Base-by-base conservation (phyloP, 2,329 filamentous ascomycete species). In the Pyrenophora tritici-repentis region DNA sequence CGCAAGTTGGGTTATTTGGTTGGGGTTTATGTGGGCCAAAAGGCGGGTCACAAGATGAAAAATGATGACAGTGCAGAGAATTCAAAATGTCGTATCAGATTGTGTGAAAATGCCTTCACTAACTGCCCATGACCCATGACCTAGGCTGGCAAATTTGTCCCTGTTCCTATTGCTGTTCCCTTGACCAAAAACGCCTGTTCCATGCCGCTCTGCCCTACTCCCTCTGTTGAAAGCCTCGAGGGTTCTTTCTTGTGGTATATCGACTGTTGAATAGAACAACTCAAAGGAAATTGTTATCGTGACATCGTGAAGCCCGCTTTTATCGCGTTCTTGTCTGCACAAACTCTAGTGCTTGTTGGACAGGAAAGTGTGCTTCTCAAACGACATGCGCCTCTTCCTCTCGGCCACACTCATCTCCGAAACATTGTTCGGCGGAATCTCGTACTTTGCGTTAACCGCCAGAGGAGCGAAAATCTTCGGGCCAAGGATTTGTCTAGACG, bases 391-490 rank as follows among this genome's bases (percentile, higher is more conserved):
- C 52, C 52, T 51, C 43, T 53, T 52, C 37, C 61, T 58, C 43
- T 62, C 61, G 16, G 50, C 56, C 31, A 53, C 57, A 14, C 48
- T 66, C 60, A 67, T 58, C 51, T 63, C 59, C 58, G 53, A 49
- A 42, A 55, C 37, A 53, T 56, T 51, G 49, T 51, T 47, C 51
- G 65, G 55, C 35, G 66, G 63, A 58, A 62, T 53, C 51, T 56
- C 47, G 59, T 65, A 62, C 61, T 68, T 68, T 47, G 61, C 51
- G 56, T 73, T 73, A 61, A 73, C 65, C 57, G 68, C 58, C 40
- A 73, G 54, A 65, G 70, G 70, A 63, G 67, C 39, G 49, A 67
- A 65, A 52, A 59, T 48, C 57, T 64, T 54, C 50, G 62, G 58
- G 40, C 63, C 56, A 58, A 65, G 36, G 57, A 64, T 53, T 44